Base-by-base conservation (phyloP, 2,329 filamentous ascomycete genomes). In the Samsoniella hepiali region DNA sequence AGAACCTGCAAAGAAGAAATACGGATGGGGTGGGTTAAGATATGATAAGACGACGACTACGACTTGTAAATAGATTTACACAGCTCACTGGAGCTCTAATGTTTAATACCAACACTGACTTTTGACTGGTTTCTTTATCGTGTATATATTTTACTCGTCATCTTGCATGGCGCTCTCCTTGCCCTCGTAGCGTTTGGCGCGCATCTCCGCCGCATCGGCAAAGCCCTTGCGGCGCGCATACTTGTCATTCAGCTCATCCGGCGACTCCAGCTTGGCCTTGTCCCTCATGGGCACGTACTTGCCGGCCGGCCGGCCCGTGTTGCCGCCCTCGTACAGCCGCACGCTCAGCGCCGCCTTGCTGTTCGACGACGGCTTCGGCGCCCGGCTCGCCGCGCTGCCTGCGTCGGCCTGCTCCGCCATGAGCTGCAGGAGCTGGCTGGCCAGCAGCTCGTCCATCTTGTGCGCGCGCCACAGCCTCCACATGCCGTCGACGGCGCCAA, bases 381-480 rank as follows among this genome's bases (percentile, higher is more conserved):
- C 54, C 64, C 73, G 76, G 51, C 79, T 71, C 54, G 82, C 78
- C 71, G 84, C 82, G 64, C 76, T 78, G 63, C 76, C 78, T 54
- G 81, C 78, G 31, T 13, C 58, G 53, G 13, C 47, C 67, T 82
- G 80, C 1, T 66, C 70, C 32, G 81, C 76, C 8, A 86, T 77
- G 51, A 88, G 76, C 70, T 91, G 85, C 65, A 98, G 79, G 58
- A 99, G 78, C 68, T 87, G 85, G 64, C 85, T 88, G 0, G 91
- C 87, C 63, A 99, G 80, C 59, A 96, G 79, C 80, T 98, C 95
- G 71, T 98, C 93, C 68, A 98, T 91, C 80, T 97, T 97, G 61
- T 85, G 82, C 71, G 88, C 85, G 65, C 91, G 85, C 94, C 95
- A 99, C 29, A 87, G 78, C 65, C 84, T 81, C 95, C 95, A 99